phyloP scores from a whole-genome alignment of 73 alveolate genomes.

The Paramecium tetraurelia region DNA sequence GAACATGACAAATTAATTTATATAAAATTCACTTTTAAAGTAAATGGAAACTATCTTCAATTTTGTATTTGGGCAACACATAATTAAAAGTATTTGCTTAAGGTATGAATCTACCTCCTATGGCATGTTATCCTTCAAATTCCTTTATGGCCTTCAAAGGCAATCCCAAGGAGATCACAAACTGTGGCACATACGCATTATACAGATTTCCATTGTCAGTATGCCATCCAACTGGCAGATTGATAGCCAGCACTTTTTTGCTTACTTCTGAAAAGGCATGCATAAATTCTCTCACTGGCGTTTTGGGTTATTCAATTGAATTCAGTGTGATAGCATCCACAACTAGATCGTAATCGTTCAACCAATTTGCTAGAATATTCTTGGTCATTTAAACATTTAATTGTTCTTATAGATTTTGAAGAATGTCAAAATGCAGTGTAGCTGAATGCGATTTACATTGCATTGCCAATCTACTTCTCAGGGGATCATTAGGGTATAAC shows the following conservation, averaged over 20 bases:
- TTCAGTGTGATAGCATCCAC: background rate
- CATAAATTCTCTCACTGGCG: background rate
- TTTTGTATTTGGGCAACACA: background rate
- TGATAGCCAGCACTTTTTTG: background rate
- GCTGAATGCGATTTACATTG: background rate
- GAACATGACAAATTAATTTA: background rate
- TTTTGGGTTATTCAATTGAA: background rate
- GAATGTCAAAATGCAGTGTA: background rate
- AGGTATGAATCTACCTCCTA: conserved; percentile 21
- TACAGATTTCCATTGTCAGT: background rate
- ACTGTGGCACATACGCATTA: background rate
- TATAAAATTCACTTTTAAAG: background rate
- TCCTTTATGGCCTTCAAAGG: background rate
- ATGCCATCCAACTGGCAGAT: conserved; percentile 22
- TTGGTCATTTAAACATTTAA: background rate
- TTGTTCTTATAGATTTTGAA: background rate
- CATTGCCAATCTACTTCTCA: conserved; percentile 14
- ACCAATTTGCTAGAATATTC: background rate
- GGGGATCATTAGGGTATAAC: background rate
- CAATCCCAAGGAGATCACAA: background rate
- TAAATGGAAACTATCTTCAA: background rate
- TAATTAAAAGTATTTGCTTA: background rate
- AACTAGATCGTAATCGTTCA: background rate
- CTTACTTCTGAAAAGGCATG: conserved; percentile 20
- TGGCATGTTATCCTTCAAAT: background rate